Evolutionary conservation across 2,329 filamentous ascomycete species (phyloP), one percentile per base, ranked within the genome.

Genomic region (Neonectria faginata): DNA sequence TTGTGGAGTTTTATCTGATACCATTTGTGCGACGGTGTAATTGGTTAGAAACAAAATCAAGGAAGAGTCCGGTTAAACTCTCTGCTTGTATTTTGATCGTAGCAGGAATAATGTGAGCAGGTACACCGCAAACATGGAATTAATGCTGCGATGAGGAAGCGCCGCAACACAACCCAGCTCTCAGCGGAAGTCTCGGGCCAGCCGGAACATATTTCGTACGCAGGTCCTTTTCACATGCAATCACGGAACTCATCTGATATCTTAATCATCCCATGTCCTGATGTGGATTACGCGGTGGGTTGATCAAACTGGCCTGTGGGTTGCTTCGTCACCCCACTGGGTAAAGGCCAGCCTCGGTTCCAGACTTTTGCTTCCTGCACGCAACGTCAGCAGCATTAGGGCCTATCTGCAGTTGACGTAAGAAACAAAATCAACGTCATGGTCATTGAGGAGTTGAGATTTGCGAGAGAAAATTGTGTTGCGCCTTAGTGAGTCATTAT

Each of bases 351-450:
- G 33, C 20, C 48, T 31, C 48, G 47, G 45, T 33, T 25, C 48
- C 47, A 20, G 10, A 20, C 27, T 45, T 36, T 33, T 27, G 42
- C 29, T 25, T 55, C 41, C 4, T 60, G 58, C 58, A 55, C 4
- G 50, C 8, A 48, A 60, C 58, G 50, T 60, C 41, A 55, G 50
- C 58, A 39, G 44, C 48, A 57, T 62, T 39, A 57, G 33, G 33
- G 18, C 3, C 25, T 25, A 51, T 25, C 44, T 57, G 59, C 44
- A 48, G 44, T 44, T 36, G 27, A 61, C 44, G 45, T 57, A 27
- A 57, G 53, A 29, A 57, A 45, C 14, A 52, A 16, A 3, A 45
- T 56, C 47, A 27, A 7, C 10, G 10, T 18, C 27, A 45, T 45
- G 59, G 44, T 36, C 42, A 14, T 45, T 10, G 36, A n/a, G 16